Evolutionary conservation across 2,329 filamentous ascomycete genomes (phyloP).

Genomic region (Cladosporium sp.): DNA sequence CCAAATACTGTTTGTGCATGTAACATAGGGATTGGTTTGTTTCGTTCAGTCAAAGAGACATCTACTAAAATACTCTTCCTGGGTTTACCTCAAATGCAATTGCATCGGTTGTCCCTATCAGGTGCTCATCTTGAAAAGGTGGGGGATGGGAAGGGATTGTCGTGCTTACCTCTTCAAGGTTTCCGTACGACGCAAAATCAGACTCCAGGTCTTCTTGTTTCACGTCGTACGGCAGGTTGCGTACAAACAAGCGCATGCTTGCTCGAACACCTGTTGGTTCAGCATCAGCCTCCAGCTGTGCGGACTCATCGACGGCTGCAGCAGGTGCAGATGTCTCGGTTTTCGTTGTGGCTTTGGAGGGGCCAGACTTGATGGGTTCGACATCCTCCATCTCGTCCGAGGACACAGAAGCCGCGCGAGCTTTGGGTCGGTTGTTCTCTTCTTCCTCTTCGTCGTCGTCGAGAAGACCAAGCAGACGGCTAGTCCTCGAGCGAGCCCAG

Average conservation of each 20-base stretch:
- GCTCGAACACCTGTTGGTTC: constrained; percentile 57
- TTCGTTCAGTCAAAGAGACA: constrained; percentile 74
- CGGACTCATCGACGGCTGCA: not conserved
- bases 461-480: constrained; percentile 77
- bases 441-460: constrained; percentile 60
- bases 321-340: not conserved
- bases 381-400: constrained; percentile 3
- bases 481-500: constrained; percentile 89
- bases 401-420: not conserved
- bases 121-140: constrained; percentile 78
- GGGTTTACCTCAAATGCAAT: constrained; percentile 81
- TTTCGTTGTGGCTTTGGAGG: not conserved
- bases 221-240: constrained; percentile 82
- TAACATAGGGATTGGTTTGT: constrained; percentile 24
- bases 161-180: constrained; percentile 79
- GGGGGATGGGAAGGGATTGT: constrained; percentile 25
- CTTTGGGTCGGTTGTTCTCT: constrained; percentile 19
- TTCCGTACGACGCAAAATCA: constrained; percentile 71
- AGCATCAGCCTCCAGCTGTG: not conserved
- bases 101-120: constrained; percentile 99
- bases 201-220: constrained; percentile 74
- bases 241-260: constrained; percentile 79
- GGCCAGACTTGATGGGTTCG: not conserved
- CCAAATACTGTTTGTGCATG: not conserved
- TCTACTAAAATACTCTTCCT: constrained; percentile 99